Evolutionary conservation across 2,329 filamentous ascomycete genomes (phyloP).

Genomic region (Aspergillus puulaauensis): DNA sequence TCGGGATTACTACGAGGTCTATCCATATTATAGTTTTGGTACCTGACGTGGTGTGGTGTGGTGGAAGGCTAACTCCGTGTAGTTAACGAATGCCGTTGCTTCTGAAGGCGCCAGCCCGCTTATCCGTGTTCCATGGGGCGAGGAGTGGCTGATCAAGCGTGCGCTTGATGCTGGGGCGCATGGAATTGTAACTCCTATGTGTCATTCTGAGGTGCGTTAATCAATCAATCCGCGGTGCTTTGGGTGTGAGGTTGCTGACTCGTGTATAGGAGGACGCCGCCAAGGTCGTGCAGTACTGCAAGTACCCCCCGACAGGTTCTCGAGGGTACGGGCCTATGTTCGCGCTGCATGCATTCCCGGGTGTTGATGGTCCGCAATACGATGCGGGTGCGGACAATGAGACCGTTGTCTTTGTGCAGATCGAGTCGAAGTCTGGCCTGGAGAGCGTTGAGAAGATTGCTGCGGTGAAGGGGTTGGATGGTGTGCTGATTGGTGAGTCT

Average conservation of each 20-base stretch:
- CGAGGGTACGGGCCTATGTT: constrained; percentile 40
- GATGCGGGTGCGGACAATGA: constrained; percentile 33
- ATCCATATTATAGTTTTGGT: neutral
- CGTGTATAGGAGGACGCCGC: constrained; percentile 27
- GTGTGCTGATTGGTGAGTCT: constrained; percentile 38
- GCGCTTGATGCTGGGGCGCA: constrained; percentile 40
- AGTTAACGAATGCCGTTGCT: constrained; percentile 38
- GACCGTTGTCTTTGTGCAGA: constrained; percentile 40
- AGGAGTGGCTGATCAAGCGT: constrained; percentile 43
- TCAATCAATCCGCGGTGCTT: too few species aligned
- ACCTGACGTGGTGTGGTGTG: too few species aligned
- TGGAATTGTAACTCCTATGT: constrained; percentile 38
- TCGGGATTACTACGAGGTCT: constrained; percentile 37
- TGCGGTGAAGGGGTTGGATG: constrained; percentile 41
- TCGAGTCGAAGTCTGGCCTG: constrained; percentile 42
- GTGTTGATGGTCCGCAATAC: constrained; percentile 28
- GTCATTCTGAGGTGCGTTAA: constrained; percentile 27
- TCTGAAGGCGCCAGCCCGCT: constrained; percentile 35
- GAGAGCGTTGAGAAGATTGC: constrained; percentile 48
- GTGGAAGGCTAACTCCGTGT: too few species aligned
- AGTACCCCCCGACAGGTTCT: constrained; percentile 32
- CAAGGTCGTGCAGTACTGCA: constrained; percentile 29
- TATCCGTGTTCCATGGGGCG: constrained; percentile 33
- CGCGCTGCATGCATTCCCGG: constrained; percentile 31
- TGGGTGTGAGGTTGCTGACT: too few species aligned